Conservation (phyloP, 495 filamentous ascomycete species). For the Rhypophila decipiens region DNA sequence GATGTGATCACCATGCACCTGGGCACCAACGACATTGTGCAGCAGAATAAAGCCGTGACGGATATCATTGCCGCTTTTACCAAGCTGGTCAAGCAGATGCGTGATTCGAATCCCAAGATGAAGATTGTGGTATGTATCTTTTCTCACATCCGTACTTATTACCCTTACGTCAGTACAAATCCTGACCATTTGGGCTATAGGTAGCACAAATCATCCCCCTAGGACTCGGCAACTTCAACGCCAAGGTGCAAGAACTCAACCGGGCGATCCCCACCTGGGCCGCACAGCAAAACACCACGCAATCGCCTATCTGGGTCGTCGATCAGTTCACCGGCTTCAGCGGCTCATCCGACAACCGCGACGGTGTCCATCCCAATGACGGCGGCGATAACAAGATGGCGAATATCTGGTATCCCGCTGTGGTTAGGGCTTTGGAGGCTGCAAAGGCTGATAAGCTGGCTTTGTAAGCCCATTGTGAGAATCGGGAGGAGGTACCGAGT, state of each 20-base stretch:
- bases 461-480: no score
- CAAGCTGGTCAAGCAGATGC: constrained; percentile 40
- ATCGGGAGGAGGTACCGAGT: no score
- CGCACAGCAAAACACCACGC: constrained; percentile 34
- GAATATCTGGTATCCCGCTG: constrained; percentile 37
- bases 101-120: constrained; percentile 39
- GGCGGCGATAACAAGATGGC: constrained; percentile 41
- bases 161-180: not conserved
- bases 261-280: constrained; percentile 43
- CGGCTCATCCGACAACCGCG: constrained; percentile 29
- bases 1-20: constrained; percentile 48
- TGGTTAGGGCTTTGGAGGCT: constrained; percentile 32
- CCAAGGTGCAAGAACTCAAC: constrained; percentile 39
- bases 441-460: constrained; percentile 7
- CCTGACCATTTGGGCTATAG: constrained; percentile 17
- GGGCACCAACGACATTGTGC: constrained; percentile 47
- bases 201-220: constrained; percentile 50
- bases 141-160: no score
- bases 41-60: constrained; percentile 31
- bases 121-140: constrained; percentile 42
- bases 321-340: constrained; percentile 44
- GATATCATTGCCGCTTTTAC: constrained; percentile 43
- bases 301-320: constrained; percentile 46
- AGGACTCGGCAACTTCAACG: constrained; percentile 26
- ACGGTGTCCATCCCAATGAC: constrained; percentile 45